Evolutionary conservation across 345 rosid species (phyloP), one percentile per base, ranked within the genome.

Genomic region (Cardamine chenopodiifolia): DNA sequence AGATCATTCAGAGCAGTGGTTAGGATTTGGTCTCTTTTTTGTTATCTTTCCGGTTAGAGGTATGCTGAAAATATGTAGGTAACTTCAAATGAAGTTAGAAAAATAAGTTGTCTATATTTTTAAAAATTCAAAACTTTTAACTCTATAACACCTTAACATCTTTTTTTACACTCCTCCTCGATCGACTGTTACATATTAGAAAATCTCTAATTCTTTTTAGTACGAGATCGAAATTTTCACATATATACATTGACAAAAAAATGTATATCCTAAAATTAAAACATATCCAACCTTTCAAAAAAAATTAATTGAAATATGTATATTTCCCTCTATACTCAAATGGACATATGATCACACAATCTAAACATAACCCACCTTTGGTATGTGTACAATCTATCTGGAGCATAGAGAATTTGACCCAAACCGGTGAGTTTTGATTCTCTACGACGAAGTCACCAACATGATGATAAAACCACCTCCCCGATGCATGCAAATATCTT

Each of bases 361-460:
- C 97, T 71, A 95, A 73, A 60, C 95, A 95, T 5, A 95, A 78
- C 17, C 99, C 99, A 15, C 99, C 97, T 86, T 95, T 92, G 49
- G 89, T 90, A 80, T 95, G 99, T 17, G 97, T 95, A 62, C 99
- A 95, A 48, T 95, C 99, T 44, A 95, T 95, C 81, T 95, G 99
- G 63, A 86, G 86, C 97, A 90, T 84, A 8, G 97, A 92, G 66
- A 90, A 92, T 25, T 86, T 90, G 48, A 92, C 86, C 81, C 76
- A 85, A 2, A 80, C 57, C 0, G 84, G 73, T 10, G 79, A 6
- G 15, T 73, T 65, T 4, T 82, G 17, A 64, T 60, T 74, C n/a
- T 86, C 89, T 1, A 90, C 83, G 2, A 76, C 77, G 28, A 95
- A 92, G 71, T 92, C 93, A 19, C 99, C 97, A 0, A 65, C 97